Conservation (phyloP, 2,329 filamentous ascomycete genomes). For the Penicillium sclerotigenum region DNA sequence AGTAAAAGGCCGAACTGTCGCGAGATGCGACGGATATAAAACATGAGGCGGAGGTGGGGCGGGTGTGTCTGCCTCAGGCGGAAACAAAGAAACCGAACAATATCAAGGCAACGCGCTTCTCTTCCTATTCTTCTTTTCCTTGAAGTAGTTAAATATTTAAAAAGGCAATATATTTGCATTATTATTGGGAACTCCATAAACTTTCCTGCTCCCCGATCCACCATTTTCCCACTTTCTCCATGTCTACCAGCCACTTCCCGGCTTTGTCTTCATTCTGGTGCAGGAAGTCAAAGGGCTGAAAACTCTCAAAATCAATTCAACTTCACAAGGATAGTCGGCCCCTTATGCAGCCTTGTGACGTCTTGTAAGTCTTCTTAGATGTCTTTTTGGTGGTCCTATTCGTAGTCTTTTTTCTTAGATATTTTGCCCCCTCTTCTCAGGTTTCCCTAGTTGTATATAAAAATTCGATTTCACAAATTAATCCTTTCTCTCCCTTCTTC, state of each 20-base stretch:
- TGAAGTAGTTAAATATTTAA: neutral
- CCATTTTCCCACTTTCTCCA: conserved; percentile 37
- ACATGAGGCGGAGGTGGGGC: conserved; percentile 23
- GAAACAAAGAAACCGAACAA: conserved; percentile 22
- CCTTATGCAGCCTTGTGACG: too few relatives aligned
- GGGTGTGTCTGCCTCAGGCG: conserved; percentile 27
- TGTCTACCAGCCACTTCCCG: conserved; percentile 34
- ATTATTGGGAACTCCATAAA: conserved; percentile 21
- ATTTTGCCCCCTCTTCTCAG: too few relatives aligned
- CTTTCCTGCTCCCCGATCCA: conserved; percentile 36
- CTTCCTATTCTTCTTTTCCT: conserved; percentile 10
- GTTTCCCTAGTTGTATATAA: too few relatives aligned
- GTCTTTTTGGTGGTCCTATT: too few relatives aligned
- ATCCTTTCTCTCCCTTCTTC: too few relatives aligned
- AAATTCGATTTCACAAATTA: too few relatives aligned
- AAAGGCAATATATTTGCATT: neutral
- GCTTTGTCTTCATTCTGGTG: too few relatives aligned
- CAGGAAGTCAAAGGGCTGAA: too few relatives aligned
- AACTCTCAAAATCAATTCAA: too few relatives aligned
- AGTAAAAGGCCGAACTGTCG: neutral
- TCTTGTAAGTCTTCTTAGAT: too few relatives aligned
- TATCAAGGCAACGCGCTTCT: neutral
- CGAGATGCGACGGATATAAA: conserved; percentile 6
- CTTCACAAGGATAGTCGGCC: too few relatives aligned
- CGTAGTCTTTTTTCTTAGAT: too few relatives aligned